phyloP scores from a whole-genome alignment of 345 rosid genomes.

The Jatropha curcas region DNA sequence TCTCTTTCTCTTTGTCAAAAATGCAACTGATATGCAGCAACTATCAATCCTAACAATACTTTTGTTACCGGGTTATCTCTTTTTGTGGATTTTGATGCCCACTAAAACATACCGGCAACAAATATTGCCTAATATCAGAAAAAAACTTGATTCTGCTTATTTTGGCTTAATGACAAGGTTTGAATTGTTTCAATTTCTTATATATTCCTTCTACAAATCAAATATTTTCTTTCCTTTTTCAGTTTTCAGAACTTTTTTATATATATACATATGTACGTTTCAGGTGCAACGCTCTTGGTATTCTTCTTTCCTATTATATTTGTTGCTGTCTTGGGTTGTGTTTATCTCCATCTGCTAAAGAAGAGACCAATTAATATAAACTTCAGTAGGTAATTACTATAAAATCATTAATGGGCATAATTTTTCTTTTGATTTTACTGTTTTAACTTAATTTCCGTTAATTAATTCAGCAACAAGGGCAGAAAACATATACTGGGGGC shows the following conservation, averaged over 20 bases:
- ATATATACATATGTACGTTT: not conserved
- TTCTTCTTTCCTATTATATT: slow-evolving; percentile 16
- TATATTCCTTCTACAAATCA: no score
- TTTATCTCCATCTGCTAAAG: slow-evolving; percentile 21
- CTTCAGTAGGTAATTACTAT: not conserved
- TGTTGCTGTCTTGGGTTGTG: slow-evolving; percentile 27
- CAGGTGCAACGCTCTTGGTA: slow-evolving; percentile 17
- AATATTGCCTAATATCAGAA: not conserved
- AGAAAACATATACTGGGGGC: not conserved
- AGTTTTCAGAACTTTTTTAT: no score
- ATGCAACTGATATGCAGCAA: not conserved
- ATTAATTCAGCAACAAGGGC: slow-evolving; percentile 16
- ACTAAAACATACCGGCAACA: not conserved
- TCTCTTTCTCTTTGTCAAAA: no score
- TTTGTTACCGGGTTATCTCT: not conserved
- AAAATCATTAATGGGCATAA: not conserved
- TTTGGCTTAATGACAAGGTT: slow-evolving; percentile 10
- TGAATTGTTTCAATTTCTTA: not conserved
- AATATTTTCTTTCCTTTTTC: not conserved
- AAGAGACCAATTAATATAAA: slow-evolving; percentile 5
- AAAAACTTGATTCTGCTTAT: not conserved
- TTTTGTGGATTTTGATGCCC: not conserved
- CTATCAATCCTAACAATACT: not conserved
- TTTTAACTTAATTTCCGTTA: no score
- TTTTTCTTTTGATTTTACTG: not conserved